These are phyloP conservation scores for Dryas alaskensis DNA, from an alignment of 306 rosid species.

Conservation along the genomic window DNA sequence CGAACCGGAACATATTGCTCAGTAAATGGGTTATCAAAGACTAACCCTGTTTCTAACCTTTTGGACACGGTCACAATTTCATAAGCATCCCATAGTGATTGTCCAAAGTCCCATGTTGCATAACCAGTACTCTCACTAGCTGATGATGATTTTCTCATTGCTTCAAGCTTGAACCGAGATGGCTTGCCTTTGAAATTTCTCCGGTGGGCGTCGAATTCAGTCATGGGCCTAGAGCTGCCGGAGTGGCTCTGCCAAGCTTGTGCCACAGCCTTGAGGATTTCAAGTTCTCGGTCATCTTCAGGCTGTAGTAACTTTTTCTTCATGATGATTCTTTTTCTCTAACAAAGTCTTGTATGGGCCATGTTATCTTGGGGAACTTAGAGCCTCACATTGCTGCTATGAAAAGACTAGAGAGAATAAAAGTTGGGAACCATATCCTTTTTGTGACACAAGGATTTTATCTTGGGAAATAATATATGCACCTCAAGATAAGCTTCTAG, in stretches of 20 bases:
- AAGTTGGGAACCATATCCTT: constrained; percentile 6
- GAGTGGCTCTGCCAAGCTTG: constrained; percentile 78
- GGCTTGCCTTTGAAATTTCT: constrained; percentile 51
- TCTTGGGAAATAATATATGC: not conserved
- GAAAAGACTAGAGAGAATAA: not conserved
- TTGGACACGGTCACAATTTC: constrained; percentile 77
- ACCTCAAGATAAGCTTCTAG: no score
- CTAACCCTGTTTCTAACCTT: constrained; percentile 61
- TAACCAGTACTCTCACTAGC: not conserved
- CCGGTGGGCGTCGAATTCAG: constrained; percentile 54
- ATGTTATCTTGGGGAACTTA: constrained; percentile 26
- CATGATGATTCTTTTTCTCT: constrained; percentile 35
- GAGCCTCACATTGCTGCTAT: constrained; percentile 39
- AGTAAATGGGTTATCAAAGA: constrained; percentile 34
- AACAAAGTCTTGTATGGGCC: constrained; percentile 31
- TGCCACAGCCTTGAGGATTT: constrained; percentile 86
- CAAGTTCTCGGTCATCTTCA: constrained; percentile 36
- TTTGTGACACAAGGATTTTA: constrained; percentile 13
- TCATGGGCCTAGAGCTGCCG: constrained; percentile 43
- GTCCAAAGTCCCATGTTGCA: constrained; percentile 61
- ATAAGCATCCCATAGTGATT: constrained; percentile 88
- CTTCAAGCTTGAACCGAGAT: constrained; percentile 66
- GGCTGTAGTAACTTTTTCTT: constrained; percentile 45
- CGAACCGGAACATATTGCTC: constrained; percentile 14
- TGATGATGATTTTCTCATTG: constrained; percentile 24